Evolutionary conservation across 352 stramenopile species (phyloP).

Genomic region (Thalassiosira hispida): DNA sequence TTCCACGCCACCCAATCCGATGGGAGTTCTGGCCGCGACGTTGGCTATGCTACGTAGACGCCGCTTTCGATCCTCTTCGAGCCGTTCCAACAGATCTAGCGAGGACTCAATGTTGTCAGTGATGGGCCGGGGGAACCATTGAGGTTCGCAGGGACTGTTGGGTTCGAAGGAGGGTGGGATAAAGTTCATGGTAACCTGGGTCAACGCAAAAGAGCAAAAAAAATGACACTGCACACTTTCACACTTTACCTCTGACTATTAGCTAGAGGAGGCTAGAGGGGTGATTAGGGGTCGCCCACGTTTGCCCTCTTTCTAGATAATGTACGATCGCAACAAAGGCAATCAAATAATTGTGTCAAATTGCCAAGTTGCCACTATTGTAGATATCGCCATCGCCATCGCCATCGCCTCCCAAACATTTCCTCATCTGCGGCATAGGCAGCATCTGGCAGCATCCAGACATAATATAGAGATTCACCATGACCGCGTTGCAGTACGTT

Average conservation of each 20-base stretch:
- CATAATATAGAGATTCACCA: too few species aligned
- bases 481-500: background rate
- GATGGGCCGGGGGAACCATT: conserved; percentile 50
- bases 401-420: too few species aligned
- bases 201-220: too few species aligned
- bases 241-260: background rate
- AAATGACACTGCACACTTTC: too few species aligned
- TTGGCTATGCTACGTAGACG: conserved; percentile 31
- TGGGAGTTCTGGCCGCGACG: conserved; percentile 18
- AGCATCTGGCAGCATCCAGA: too few species aligned
- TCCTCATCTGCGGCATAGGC: too few species aligned
- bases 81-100: conserved; percentile 33
- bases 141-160: conserved; percentile 21
- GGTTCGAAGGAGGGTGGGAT: conserved; percentile 17
- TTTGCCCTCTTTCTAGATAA: too few species aligned
- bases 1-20: conserved; percentile 10
- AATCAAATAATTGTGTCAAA: too few species aligned
- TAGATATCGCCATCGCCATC: background rate
- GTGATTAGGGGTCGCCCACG: too few species aligned
- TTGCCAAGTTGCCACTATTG: too few species aligned
- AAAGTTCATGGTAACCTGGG: too few species aligned
- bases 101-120: conserved; percentile 35
- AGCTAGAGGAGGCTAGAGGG: background rate
- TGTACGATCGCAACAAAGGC: too few species aligned
- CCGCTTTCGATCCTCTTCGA: conserved; percentile 36